Evolutionary conservation across 2,329 filamentous ascomycete genomes (phyloP), one percentile per base, ranked within the genome.

Genomic region (Triangularia setosa): DNA sequence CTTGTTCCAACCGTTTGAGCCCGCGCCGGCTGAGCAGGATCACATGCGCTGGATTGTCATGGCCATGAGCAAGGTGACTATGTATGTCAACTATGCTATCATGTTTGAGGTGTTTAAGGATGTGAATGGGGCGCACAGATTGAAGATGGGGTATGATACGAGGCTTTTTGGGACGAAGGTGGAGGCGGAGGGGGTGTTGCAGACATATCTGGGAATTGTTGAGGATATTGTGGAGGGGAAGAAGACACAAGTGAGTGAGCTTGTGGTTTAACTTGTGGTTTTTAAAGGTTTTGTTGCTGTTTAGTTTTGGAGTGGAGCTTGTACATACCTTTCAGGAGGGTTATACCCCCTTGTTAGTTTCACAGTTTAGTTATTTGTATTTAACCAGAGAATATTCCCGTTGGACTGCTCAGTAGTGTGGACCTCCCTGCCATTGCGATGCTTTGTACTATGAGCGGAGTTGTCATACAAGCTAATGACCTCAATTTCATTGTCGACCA

Each of bases 381-480:
- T 79, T 61, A 83, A 75, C 8, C 69, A 73, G 64, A 83, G 74
- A 67, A 80, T 77, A 72, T 80, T 75, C n/a, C 79, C 83, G 27
- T 80, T 80, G 28, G 75, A 77, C 33, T 72, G 72, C 27, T 68
- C 64, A 27, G 69, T 64, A 24, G 70, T 66, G 59, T 67, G 71
- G 28, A 72, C 67, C 58, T 71, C 69, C 44, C 64, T 27, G 28
- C 73, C 74, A 16, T 60, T 35, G 35, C 69, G 69, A 21, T 70
- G 68, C 71, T 81, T 79, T 65, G 73, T 77, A 52, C 76, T 79
- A 67, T 82, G 79, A 28, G 77, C 79, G 14, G 78, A 78, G 71
- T 84, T 84, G 72, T 84, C 81, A 69, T 79, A 84, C 62, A 84
- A 75, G 0, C 79, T 80, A 65, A 84, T 75, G 1, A 79, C 67